Evolutionary conservation across 75 land plant species (phyloP).

Genomic region (Picea sitchensis): DNA sequence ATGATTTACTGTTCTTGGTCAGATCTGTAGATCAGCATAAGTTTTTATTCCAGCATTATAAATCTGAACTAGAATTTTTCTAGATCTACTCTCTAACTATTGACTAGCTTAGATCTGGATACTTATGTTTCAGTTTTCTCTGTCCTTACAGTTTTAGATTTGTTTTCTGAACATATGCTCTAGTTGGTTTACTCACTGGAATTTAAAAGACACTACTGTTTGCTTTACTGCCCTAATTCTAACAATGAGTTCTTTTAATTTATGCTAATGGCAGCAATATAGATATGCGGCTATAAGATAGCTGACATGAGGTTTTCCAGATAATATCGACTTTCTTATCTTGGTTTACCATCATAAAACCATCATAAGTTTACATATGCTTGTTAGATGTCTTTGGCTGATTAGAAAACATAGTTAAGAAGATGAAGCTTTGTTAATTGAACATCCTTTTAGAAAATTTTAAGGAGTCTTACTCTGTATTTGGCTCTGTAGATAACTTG

Average conservation of each 20-base stretch:
- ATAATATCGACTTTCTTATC: background rate
- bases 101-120: no score
- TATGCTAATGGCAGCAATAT: background rate
- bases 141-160: no score
- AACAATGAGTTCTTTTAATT: background rate
- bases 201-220: no score
- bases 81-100: no score
- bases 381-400: background rate
- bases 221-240: no score
- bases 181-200: no score
- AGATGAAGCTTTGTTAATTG: background rate
- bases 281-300: background rate
- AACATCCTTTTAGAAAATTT: background rate
- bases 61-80: no score
- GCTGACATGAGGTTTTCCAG: background rate
- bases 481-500: slow-evolving; percentile 55
- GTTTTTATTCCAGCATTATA: no score
- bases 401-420: background rate
- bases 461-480: background rate
- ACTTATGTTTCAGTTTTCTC: no score
- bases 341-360: background rate
- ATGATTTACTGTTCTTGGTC: no score
- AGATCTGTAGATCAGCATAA: no score
- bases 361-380: background rate
- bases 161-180: no score